Conservation (phyloP, 2,329 filamentous ascomycete species). For the Pseudocercospora pini-densiflorae region DNA sequence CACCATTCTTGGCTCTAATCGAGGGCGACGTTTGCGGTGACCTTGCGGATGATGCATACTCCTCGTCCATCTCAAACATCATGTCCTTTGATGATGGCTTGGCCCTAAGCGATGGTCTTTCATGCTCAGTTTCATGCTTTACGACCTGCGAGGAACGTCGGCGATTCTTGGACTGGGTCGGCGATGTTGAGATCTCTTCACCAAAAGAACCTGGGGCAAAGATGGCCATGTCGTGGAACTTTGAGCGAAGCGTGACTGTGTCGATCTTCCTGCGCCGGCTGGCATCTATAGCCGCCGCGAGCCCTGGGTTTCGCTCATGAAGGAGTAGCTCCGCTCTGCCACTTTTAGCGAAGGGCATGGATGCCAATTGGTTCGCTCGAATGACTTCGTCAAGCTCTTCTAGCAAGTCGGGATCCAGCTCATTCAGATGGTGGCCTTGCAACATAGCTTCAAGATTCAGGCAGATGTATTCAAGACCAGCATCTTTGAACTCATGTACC, state of each 20-base stretch:
- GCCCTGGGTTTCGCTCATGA: slow-evolving; percentile 66
- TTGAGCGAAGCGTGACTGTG: slow-evolving; percentile 71
- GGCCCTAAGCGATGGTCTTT: slow-evolving; percentile 68
- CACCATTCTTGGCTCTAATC: slow-evolving; percentile 34
- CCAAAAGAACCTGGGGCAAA: slow-evolving; percentile 68
- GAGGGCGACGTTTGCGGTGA: slow-evolving; percentile 32
- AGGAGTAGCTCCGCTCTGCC: slow-evolving; percentile 70
- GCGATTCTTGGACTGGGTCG: slow-evolving; percentile 50
- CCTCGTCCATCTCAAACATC: slow-evolving; percentile 95
- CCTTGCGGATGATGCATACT: slow-evolving; percentile 42
- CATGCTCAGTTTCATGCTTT: slow-evolving; percentile 47
- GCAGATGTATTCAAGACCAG: slow-evolving; percentile 87
- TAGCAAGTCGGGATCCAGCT: slow-evolving; percentile 83
- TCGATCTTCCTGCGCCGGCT: slow-evolving; percentile 72
- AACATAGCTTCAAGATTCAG: slow-evolving; percentile 90
- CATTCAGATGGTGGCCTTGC: slow-evolving; percentile 82
- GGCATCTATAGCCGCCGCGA: slow-evolving; percentile 69
- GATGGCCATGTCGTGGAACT: slow-evolving; percentile 68
- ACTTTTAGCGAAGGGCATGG: slow-evolving; percentile 76
- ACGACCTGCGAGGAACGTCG: slow-evolving; percentile 45
- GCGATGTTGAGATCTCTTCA: slow-evolving; percentile 56
- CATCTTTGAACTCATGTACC: slow-evolving; percentile 83
- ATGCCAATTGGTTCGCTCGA: slow-evolving; percentile 78
- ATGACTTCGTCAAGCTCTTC: slow-evolving; percentile 79
- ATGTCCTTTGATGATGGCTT: slow-evolving; percentile 74